phyloP scores from a whole-genome alignment of 2,329 filamentous ascomycete species.

The Arthrobotrys sphaeroides region DNA sequence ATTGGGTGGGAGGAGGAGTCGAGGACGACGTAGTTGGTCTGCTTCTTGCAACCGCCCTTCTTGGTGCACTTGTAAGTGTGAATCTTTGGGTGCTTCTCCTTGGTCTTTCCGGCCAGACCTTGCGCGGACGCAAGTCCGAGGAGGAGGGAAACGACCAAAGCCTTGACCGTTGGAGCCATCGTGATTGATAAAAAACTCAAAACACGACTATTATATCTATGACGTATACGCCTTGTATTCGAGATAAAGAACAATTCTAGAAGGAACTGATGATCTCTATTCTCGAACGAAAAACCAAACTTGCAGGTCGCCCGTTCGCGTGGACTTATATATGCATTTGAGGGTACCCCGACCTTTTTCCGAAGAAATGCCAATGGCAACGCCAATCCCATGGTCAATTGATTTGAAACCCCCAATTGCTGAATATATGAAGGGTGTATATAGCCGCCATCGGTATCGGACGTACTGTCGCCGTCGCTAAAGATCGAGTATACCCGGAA shows the following conservation, averaged over 20 bases:
- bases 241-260: constrained; percentile 7
- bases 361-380: constrained; percentile 17
- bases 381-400: constrained; percentile 33
- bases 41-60: constrained; percentile 64
- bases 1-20: constrained; percentile 65
- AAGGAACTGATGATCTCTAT: constrained; percentile 22
- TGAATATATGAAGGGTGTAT: constrained; percentile 22
- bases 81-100: constrained; percentile 66
- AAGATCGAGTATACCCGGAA: constrained; percentile 19
- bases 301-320: neutral
- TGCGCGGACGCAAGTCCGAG: constrained; percentile 60
- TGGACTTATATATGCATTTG: constrained; percentile 35
- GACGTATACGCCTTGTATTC: neutral
- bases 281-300: neutral
- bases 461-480: constrained; percentile 39
- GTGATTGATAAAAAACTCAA: neutral
- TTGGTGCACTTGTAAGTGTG: constrained; percentile 67
- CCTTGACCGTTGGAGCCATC: constrained; percentile 34
- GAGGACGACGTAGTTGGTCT: constrained; percentile 65
- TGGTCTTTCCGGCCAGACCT: constrained; percentile 61
- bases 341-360: neutral
- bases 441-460: constrained; percentile 52
- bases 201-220: neutral
- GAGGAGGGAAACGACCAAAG: constrained; percentile 54
- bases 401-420: constrained; percentile 20